Conservation (phyloP, 129 eudicot genomes). For the Pseudognaphalium luteoalbum region DNA sequence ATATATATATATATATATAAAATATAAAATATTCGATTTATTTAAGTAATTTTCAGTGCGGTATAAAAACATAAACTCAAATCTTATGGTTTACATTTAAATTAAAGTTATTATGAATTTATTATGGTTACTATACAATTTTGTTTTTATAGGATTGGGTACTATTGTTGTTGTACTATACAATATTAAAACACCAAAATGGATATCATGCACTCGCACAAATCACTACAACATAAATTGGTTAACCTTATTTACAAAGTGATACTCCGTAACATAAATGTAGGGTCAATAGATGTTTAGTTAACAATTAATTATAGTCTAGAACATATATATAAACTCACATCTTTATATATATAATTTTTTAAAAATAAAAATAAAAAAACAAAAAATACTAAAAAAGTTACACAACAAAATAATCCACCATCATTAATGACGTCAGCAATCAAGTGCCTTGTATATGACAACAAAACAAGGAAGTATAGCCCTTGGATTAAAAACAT, state of each 20-base stretch:
- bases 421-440: neutral
- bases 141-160: too few species aligned
- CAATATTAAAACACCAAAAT: too few species aligned
- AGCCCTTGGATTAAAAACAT: constrained; percentile 85
- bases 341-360: neutral
- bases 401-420: neutral
- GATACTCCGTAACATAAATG: neutral
- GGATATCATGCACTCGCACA: too few species aligned
- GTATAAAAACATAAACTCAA: too few species aligned
- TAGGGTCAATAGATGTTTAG: neutral
- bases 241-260: neutral
- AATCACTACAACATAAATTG: neutral
- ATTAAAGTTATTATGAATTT: too few species aligned
- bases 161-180: too few species aligned
- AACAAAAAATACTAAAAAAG: neutral
- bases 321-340: constrained; percentile 10
- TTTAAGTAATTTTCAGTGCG: too few species aligned
- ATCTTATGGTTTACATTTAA: too few species aligned
- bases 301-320: constrained; percentile 9
- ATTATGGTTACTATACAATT: too few species aligned
- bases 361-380: too few species aligned
- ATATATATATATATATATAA: too few species aligned
- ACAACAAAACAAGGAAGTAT: constrained; percentile 96
- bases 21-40: too few species aligned
- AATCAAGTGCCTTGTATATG: constrained; percentile 62